phyloP scores from a whole-genome alignment of 129 eudicot species.

The Glebionis coronaria region DNA sequence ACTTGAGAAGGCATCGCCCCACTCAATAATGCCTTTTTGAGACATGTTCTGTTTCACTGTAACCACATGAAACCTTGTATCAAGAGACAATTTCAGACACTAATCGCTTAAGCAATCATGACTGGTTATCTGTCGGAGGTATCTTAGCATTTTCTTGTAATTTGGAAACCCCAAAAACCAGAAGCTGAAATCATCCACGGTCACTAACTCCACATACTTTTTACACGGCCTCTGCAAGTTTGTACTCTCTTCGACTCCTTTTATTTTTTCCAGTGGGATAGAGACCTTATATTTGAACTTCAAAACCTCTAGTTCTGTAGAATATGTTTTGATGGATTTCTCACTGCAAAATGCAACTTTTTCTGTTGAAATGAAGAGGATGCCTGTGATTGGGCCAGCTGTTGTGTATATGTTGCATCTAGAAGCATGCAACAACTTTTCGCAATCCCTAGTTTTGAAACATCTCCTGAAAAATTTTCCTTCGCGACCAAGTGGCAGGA shows the following conservation, averaged over 20 bases:
- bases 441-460: conserved; percentile 12
- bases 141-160: conserved; percentile 25
- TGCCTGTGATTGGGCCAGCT: conserved; percentile 29
- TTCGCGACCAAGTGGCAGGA: conserved; percentile 19
- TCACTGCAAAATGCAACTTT: conserved; percentile 26
- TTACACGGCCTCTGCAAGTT: conserved; percentile 20
- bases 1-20: too few relatives aligned
- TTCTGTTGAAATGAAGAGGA: conserved; percentile 19
- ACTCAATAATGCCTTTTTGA: too few relatives aligned
- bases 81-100: too few relatives aligned
- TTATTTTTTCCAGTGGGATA: conserved; percentile 24
- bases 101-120: conserved; percentile 4
- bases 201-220: conserved; percentile 31
- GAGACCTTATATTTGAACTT: conserved; percentile 24
- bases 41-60: background rate
- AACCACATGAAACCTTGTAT: background rate
- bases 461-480: conserved; percentile 17
- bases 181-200: conserved; percentile 39
- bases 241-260: conserved; percentile 16
- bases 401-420: conserved; percentile 27
- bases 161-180: conserved; percentile 38
- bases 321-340: conserved; percentile 20
- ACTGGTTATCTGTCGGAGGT: conserved; percentile 10
- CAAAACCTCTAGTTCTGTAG: conserved; percentile 17
- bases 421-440: conserved; percentile 26